Evolutionary conservation across 306 rosid genomes (phyloP).

Genomic region (Fragaria ananassa): DNA sequence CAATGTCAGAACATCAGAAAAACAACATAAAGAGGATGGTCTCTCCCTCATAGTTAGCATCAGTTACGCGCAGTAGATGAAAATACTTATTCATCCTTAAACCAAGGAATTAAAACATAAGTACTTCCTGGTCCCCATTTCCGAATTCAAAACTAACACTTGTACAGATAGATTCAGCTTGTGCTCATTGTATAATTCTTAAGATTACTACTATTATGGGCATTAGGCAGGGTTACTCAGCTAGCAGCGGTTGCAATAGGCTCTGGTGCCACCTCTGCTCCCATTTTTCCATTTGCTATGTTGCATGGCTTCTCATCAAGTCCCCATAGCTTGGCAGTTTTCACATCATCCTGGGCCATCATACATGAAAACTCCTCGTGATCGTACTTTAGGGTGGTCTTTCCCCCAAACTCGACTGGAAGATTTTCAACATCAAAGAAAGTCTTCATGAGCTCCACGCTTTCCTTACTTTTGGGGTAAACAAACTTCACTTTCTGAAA

Average conservation of each 20-base stretch:
- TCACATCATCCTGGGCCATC: slow-evolving; percentile 74
- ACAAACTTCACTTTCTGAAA: slow-evolving; percentile 78
- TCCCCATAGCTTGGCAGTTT: slow-evolving; percentile 86
- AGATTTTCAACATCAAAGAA: slow-evolving; percentile 74
- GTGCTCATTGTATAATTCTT: slow-evolving; percentile 4
- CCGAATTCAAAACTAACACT: not conserved
- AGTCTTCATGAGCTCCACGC: slow-evolving; percentile 78
- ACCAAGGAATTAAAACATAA: not conserved
- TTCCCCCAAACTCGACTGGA: slow-evolving; percentile 79
- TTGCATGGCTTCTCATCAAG: slow-evolving; percentile 41
- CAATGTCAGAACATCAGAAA: not conserved
- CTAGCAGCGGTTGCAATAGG: slow-evolving; percentile 15
- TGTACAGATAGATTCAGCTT: not conserved
- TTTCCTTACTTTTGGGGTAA: slow-evolving; percentile 66
- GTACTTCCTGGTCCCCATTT: not conserved
- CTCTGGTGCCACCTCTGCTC: slow-evolving; percentile 50
- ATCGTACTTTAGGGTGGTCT: slow-evolving; percentile 67
- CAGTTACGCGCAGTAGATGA: slow-evolving; percentile 1
- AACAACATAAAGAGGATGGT: not conserved
- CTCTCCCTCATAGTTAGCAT: slow-evolving; percentile 4
- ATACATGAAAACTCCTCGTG: slow-evolving; percentile 74
- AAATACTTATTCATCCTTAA: not conserved
- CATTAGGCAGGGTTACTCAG: slow-evolving; percentile 7
- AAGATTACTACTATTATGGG: not conserved
- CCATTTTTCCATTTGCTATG: slow-evolving; percentile 35